These are phyloP conservation scores for Triadica sebifera DNA, from an alignment of 345 rosid species.

Conservation along the genomic window DNA sequence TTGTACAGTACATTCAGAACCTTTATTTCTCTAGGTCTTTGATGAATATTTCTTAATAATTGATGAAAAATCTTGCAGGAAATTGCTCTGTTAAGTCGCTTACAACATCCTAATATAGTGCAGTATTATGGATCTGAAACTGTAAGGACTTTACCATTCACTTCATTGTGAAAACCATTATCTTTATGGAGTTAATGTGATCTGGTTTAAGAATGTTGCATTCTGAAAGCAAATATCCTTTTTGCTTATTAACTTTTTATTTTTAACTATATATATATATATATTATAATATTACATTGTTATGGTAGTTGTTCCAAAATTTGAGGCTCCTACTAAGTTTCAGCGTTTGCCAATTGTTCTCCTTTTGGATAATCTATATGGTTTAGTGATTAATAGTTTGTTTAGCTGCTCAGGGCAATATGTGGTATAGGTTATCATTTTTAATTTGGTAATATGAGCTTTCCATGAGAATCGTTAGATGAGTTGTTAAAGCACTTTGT, in stretches of 20 bases:
- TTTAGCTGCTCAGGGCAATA: not conserved
- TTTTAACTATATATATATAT: not conserved
- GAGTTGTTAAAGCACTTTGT: not conserved
- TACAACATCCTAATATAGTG: conserved; percentile 70
- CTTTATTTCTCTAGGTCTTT: not conserved
- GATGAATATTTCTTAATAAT: conserved; percentile 1
- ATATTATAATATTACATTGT: not conserved
- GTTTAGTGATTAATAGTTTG: not conserved
- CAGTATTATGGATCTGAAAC: conserved; percentile 74
- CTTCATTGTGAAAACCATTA: conserved; percentile 2
- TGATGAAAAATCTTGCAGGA: conserved; percentile 46
- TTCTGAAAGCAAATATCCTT: not conserved
- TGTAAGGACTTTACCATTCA: conserved; percentile 31
- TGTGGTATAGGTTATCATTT: not conserved
- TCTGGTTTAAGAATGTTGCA: not conserved
- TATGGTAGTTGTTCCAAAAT: not conserved
- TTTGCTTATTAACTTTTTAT: not conserved
- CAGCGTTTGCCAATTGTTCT: not conserved
- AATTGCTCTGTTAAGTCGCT: conserved; percentile 60
- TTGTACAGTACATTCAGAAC: not conserved
- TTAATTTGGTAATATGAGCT: not conserved
- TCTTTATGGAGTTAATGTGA: not conserved
- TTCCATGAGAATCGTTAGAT: not conserved
- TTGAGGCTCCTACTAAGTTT: not conserved
- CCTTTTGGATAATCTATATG: not conserved